Percentiles rank a stretch among this genome's conserved stretches.
Evolutionary conservation across 345 rosid species (phyloP).

Genomic region (Citrus maxima): DNA sequence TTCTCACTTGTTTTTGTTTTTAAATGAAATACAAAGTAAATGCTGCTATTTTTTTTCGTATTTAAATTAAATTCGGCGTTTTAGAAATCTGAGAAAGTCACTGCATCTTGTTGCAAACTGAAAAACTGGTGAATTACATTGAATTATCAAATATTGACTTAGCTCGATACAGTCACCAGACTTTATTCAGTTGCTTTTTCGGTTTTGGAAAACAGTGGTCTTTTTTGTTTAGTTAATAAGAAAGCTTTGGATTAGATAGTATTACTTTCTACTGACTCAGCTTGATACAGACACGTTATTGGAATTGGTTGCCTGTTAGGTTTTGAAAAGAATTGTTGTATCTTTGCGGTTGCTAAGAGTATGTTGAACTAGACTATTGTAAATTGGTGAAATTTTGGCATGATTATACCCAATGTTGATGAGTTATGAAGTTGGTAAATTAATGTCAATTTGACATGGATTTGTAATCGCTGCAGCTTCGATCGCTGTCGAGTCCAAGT

Average conservation of each 20-base stretch:
- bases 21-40: background rate
- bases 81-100: background rate
- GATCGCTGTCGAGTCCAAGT: constrained; percentile 73
- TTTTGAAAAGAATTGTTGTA: background rate
- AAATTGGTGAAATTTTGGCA: background rate
- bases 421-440: background rate
- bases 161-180: background rate
- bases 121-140: background rate
- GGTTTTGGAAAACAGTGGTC: background rate
- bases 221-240: too few relatives aligned
- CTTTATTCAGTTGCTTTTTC: background rate
- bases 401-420: background rate
- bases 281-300: background rate
- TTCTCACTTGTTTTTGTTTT: background rate
- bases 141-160: background rate
- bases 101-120: background rate
- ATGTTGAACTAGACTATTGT: background rate
- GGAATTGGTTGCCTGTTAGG: background rate
- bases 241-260: background rate
- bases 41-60: background rate
- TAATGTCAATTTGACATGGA: background rate
- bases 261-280: background rate
- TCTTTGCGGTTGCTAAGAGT: background rate
- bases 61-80: background rate
- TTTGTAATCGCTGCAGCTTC: constrained; percentile 54